These are phyloP conservation scores for Quillaja saponaria DNA, from an alignment of 306 rosid genomes.

Conservation along the genomic window DNA sequence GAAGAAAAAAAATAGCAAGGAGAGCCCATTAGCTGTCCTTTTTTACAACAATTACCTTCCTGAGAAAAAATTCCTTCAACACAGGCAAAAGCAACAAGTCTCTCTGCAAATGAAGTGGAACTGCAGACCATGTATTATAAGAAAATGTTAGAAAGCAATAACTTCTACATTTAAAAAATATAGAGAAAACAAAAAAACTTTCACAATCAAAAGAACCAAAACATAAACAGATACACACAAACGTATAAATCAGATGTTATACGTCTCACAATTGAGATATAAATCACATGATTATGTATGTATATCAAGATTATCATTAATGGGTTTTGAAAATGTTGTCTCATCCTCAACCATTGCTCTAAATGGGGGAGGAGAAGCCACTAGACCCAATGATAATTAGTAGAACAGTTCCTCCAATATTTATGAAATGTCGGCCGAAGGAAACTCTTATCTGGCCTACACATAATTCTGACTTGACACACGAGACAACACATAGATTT, in stretches of 20 bases:
- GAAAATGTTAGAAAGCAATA: conserved; percentile 25
- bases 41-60: conserved; percentile 65
- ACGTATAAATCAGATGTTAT: background rate
- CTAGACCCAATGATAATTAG: conserved; percentile 3
- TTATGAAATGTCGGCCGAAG: background rate
- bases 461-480: background rate
- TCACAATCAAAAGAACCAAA: background rate
- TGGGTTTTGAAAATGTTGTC: background rate
- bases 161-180: conserved; percentile 1
- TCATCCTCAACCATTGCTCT: conserved; percentile 10
- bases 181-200: conserved; percentile 5
- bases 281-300: background rate
- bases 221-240: background rate
- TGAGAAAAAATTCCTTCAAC: conserved; percentile 92
- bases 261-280: background rate
- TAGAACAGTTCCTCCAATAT: conserved; percentile 2
- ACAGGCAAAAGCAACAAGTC: conserved; percentile 90
- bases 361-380: background rate
- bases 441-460: background rate
- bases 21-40: background rate
- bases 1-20: background rate
- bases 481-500: background rate
- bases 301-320: background rate
- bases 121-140: conserved; percentile 50
- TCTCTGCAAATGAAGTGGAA: conserved; percentile 73